These are phyloP conservation scores for Trichoderma simmonsii DNA, from an alignment of 2,329 filamentous ascomycete species.

Conservation along the genomic window DNA sequence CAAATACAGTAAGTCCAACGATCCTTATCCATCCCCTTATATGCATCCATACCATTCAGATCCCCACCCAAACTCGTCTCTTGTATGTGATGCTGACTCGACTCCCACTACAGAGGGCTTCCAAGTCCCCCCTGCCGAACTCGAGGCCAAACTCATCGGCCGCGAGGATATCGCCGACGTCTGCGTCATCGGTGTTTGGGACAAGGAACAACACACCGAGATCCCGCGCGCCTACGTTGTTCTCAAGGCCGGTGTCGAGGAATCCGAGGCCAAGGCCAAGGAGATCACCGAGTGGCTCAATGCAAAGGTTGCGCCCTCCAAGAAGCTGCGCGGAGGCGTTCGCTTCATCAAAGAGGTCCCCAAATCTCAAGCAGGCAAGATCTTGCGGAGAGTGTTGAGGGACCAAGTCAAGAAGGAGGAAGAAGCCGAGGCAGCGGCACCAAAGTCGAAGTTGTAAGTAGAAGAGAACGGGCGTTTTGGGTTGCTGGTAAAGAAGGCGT, in stretches of 20 bases:
- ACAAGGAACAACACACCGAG: slow-evolving; percentile 61
- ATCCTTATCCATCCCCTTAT: background rate
- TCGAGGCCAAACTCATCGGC: slow-evolving; percentile 50
- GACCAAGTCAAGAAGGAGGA: slow-evolving; percentile 38
- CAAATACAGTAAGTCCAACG: slow-evolving; percentile 45
- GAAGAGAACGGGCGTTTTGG: background rate
- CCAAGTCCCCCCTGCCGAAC: slow-evolving; percentile 67
- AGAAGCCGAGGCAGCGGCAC: background rate
- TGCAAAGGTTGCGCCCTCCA: slow-evolving; percentile 61
- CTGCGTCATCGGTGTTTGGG: slow-evolving; percentile 61
- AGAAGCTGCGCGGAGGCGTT: slow-evolving; percentile 69
- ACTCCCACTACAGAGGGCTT: slow-evolving; percentile 49
- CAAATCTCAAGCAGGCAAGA: slow-evolving; percentile 61
- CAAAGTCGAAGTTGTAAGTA: slow-evolving; percentile 37
- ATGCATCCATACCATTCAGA: too few relatives aligned
- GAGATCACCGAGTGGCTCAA: slow-evolving; percentile 42
- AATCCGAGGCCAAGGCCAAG: slow-evolving; percentile 32
- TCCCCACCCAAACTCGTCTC: background rate
- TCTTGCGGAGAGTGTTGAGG: slow-evolving; percentile 49
- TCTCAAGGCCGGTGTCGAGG: slow-evolving; percentile 35
- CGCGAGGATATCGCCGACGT: slow-evolving; percentile 52
- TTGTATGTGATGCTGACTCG: background rate
- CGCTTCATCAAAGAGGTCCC: slow-evolving; percentile 65
- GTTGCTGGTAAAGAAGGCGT: background rate
- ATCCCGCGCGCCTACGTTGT: slow-evolving; percentile 54